These are phyloP conservation scores for Fusarium neocosmosporiellum DNA, from an alignment of 2,329 filamentous ascomycete genomes.

Conservation along the genomic window DNA sequence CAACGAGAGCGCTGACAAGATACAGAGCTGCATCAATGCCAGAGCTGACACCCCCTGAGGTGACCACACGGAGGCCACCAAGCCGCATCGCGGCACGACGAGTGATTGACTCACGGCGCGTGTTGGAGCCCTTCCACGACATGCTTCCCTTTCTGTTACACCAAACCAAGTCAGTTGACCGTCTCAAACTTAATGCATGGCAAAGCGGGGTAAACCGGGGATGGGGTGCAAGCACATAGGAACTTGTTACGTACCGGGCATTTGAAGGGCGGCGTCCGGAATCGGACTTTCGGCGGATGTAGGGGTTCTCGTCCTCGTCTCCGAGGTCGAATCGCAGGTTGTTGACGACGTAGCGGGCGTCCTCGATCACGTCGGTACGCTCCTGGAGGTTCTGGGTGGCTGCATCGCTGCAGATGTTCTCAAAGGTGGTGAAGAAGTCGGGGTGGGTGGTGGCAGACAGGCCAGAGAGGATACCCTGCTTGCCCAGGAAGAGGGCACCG, in stretches of 20 bases:
- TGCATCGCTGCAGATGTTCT: constrained; percentile 82
- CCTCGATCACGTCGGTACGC: constrained; percentile 85
- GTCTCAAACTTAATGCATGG: constrained; percentile 36
- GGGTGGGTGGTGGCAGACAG: constrained; percentile 86
- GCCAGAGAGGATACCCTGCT: constrained; percentile 81
- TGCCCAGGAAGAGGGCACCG: constrained; percentile 80
- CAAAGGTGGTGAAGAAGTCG: constrained; percentile 82
- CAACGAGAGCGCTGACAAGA: constrained; percentile 84
- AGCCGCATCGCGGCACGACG: constrained; percentile 82
- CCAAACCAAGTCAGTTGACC: constrained; percentile 39
- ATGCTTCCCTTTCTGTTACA: constrained; percentile 80
- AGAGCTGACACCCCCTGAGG: constrained; percentile 80
- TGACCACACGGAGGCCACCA: constrained; percentile 78
- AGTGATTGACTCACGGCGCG: constrained; percentile 82
- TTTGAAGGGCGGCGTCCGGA: constrained; percentile 70
- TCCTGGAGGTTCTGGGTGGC: constrained; percentile 76
- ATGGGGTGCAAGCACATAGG: constrained; percentile 1
- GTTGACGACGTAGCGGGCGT: constrained; percentile 87
- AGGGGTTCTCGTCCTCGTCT: constrained; percentile 84
- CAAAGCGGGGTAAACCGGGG: constrained; percentile 39
- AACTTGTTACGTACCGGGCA: constrained; percentile 63
- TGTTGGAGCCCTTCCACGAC: constrained; percentile 80
- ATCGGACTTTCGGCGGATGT: constrained; percentile 81
- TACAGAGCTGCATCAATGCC: constrained; percentile 88
- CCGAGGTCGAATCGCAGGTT: constrained; percentile 89